Percentiles rank a stretch among this genome's conserved stretches.
These are phyloP conservation scores for Nymphaea thermarum DNA, from an alignment of 164 flowering plant species.

Conservation along the genomic window DNA sequence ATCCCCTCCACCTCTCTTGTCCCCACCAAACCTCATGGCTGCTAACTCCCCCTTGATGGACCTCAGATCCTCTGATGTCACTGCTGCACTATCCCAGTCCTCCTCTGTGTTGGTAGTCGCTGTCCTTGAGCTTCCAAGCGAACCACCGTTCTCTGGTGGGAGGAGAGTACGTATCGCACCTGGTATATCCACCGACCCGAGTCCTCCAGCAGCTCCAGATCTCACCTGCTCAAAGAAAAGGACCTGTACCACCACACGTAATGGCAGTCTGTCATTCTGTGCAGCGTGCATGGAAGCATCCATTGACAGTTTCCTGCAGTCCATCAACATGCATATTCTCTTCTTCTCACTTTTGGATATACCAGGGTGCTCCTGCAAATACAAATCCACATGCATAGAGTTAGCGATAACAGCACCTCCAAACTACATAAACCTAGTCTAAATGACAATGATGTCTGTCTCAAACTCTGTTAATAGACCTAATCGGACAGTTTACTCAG, in stretches of 20 bases:
- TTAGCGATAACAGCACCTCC: too few species aligned
- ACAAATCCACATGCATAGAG: neutral
- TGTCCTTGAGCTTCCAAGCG: constrained; percentile 64
- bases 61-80: constrained; percentile 33
- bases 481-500: too few species aligned
- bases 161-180: constrained; percentile 23
- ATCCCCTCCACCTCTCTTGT: constrained; percentile 4
- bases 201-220: constrained; percentile 22
- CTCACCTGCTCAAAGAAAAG: constrained; percentile 69
- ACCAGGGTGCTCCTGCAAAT: constrained; percentile 62
- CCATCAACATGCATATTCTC: constrained; percentile 65
- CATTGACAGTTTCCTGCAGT: constrained; percentile 57
- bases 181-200: constrained; percentile 26
- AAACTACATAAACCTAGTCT: too few species aligned
- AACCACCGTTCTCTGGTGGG: constrained; percentile 26
- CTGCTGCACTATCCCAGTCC: constrained; percentile 59
- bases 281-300: constrained; percentile 69
- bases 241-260: constrained; percentile 69
- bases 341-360: constrained; percentile 62
- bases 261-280: constrained; percentile 72
- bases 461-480: too few species aligned
- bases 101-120: constrained; percentile 65
- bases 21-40: constrained; percentile 22
- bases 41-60: constrained; percentile 56
- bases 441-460: too few species aligned